Conservation (phyloP, 2,329 filamentous ascomycete species). For the Podosphaera xanthii region DNA sequence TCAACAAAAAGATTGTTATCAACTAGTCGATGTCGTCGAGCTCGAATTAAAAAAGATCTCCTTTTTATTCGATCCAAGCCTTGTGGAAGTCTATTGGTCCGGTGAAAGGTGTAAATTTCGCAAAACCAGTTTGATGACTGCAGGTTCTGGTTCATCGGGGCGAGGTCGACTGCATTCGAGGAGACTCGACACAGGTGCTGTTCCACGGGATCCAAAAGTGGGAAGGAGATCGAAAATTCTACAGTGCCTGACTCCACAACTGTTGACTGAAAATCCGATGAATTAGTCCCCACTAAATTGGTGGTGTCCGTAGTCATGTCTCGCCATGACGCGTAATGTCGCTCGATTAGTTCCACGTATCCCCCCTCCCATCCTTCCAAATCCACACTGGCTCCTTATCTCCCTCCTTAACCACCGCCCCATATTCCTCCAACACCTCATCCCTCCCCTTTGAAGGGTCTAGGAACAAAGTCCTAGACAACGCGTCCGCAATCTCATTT, state of each 20-base stretch:
- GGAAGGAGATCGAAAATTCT: not conserved
- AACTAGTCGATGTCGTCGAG: too few species aligned
- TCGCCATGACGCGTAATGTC: not conserved
- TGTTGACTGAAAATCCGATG: not conserved
- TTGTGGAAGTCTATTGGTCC: too few species aligned
- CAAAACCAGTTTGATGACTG: too few species aligned
- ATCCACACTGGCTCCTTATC: not conserved
- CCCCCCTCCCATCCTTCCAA: not conserved
- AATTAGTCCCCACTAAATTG: not conserved
- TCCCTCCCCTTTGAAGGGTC: not conserved
- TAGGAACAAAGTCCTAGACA: not conserved
- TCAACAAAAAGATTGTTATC: too few species aligned
- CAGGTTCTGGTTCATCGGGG: not conserved
- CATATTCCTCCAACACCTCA: too few species aligned
- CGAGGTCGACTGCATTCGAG: not conserved
- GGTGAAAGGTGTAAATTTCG: too few species aligned
- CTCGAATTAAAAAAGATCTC: too few species aligned
- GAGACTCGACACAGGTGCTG: not conserved
- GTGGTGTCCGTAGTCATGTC: not conserved
- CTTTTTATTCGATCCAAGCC: too few species aligned
- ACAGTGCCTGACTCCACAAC: not conserved
- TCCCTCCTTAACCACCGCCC: too few species aligned
- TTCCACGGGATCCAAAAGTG: not conserved
- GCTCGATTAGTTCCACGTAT: not conserved
- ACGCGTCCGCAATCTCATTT: not conserved